Conservation (phyloP, 768 basidiomycete genomes). For the Boletus tylopilopsis region DNA sequence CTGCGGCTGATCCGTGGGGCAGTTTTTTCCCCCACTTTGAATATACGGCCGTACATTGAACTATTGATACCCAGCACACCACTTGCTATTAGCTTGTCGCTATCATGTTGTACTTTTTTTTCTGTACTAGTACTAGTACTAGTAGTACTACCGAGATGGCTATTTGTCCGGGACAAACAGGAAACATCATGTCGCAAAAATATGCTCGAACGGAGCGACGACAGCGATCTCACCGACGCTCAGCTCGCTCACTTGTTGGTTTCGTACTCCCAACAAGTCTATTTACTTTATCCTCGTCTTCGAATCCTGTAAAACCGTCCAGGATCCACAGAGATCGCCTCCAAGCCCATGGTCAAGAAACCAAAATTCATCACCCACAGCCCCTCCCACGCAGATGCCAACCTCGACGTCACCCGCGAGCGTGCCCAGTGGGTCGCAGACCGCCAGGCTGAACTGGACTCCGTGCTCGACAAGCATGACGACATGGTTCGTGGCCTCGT, state of each 20-base stretch:
- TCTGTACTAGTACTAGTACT: no score
- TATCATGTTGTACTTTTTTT: not conserved
- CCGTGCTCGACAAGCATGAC: conserved; percentile 65
- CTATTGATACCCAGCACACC: conserved; percentile 16
- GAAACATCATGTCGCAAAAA: conserved; percentile 36
- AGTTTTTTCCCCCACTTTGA: conserved; percentile 76
- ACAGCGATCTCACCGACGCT: conserved; percentile 21
- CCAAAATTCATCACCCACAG: no score
- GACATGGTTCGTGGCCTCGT: conserved; percentile 52
- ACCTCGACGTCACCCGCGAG: conserved; percentile 31
- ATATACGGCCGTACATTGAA: conserved; percentile 45
- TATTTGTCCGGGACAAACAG: conserved; percentile 33
- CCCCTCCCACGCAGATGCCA: no score
- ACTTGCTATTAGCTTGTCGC: not conserved
- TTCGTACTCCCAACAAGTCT: conserved; percentile 3
- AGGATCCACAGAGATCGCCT: conserved; percentile 62
- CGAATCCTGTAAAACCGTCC: conserved; percentile 60
- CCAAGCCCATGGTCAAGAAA: conserved; percentile 25
- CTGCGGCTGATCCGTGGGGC: conserved; percentile 59
- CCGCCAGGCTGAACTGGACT: conserved; percentile 57
- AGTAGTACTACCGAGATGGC: conserved; percentile 8
- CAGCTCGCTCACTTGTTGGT: no score
- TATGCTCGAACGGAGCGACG: conserved; percentile 22
- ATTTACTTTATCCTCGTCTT: conserved; percentile 35
- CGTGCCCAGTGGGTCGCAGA: conserved; percentile 49